These are phyloP conservation scores for Triticum timopheevii DNA, from an alignment of 176 grass and related monocot genomes.

Conservation along the genomic window DNA sequence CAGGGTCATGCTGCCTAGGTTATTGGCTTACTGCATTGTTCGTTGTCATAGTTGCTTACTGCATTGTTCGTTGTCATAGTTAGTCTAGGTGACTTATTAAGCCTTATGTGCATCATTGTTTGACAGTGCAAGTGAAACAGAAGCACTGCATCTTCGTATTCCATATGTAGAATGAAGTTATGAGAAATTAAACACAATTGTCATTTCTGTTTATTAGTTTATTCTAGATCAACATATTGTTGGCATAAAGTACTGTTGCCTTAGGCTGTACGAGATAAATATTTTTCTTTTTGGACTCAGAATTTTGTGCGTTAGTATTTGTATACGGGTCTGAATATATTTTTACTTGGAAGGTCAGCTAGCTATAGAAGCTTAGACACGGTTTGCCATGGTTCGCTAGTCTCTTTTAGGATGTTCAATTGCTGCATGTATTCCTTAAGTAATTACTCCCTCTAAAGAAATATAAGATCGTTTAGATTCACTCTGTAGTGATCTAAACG, in stretches of 20 bases:
- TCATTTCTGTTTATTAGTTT: neutral
- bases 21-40: neutral
- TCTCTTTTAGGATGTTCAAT: neutral
- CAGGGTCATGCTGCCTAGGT: constrained; percentile 2
- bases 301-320: neutral
- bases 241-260: neutral
- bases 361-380: neutral
- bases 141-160: neutral
- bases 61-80: constrained; percentile 2
- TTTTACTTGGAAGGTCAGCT: neutral
- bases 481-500: too few species aligned
- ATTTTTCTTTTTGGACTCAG: neutral
- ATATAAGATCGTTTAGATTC: too few species aligned
- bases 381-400: neutral
- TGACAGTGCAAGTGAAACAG: constrained; percentile 19
- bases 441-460: neutral
- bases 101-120: constrained; percentile 5
- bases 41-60: neutral
- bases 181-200: constrained; percentile 1
- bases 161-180: neutral
- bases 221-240: constrained; percentile 19
- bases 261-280: neutral
- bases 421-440: neutral
- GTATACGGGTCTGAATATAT: neutral
- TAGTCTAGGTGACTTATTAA: constrained; percentile 15